Conservation (phyloP, 257 asterid species). For the Parsonsia alboflavescens region DNA sequence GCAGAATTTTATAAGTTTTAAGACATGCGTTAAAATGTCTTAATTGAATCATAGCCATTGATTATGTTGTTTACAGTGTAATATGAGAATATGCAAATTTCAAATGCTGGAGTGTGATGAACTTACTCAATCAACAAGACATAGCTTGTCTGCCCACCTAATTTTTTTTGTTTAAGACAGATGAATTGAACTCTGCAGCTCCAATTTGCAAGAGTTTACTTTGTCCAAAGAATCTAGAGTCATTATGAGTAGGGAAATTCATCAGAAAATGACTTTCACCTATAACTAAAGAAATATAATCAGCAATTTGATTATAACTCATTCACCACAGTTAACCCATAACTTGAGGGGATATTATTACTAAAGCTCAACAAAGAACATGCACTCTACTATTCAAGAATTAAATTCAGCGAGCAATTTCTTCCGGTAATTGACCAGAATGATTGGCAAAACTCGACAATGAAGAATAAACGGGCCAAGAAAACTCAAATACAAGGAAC, state of each 20-base stretch:
- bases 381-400: not conserved
- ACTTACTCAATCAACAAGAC: not conserved
- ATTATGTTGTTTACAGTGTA: not conserved
- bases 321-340: not conserved
- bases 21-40: not conserved
- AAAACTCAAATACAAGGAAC: not conserved
- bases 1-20: conserved; percentile 6
- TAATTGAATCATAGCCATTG: not conserved
- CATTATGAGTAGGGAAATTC: not conserved
- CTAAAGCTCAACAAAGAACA: not conserved
- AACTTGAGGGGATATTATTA: not conserved
- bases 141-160: not conserved
- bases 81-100: not conserved
- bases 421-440: not conserved
- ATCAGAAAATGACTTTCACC: not conserved
- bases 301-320: not conserved
- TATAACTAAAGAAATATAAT: not conserved
- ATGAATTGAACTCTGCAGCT: not conserved
- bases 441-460: not conserved
- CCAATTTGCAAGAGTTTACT: not conserved
- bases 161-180: not conserved
- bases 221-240: not conserved
- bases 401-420: too few species aligned
- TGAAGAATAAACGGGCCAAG: not conserved
- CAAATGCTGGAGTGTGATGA: not conserved